Conservation (phyloP, 2,329 filamentous ascomycete genomes). For the Colletotrichum falcatum region DNA sequence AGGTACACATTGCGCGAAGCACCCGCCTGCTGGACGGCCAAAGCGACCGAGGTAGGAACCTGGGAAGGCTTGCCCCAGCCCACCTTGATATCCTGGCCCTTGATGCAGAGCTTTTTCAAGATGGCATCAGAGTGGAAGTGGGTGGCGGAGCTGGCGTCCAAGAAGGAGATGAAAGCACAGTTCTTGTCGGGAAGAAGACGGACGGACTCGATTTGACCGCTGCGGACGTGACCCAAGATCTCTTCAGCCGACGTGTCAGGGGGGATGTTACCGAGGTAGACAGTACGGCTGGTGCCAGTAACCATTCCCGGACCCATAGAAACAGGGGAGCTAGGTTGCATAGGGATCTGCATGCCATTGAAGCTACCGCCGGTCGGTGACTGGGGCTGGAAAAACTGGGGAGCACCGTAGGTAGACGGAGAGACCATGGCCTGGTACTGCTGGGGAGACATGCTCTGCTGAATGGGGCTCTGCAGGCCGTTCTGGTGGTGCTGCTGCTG, state of each 20-base stretch:
- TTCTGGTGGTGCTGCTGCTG: constrained; percentile 65
- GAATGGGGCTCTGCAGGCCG: constrained; percentile 79
- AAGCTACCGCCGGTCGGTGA: constrained; percentile 82
- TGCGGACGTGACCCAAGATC: constrained; percentile 94
- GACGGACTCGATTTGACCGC: constrained; percentile 99
- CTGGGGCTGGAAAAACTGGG: constrained; percentile 88
- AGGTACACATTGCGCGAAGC: constrained; percentile 98
- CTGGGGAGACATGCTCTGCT: constrained; percentile 82
- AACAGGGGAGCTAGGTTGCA: constrained; percentile 79
- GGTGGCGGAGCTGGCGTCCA: constrained; percentile 96
- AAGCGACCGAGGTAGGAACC: constrained; percentile 95
- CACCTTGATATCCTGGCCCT: constrained; percentile 99
- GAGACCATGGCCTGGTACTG: constrained; percentile 88
- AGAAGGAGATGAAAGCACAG: constrained; percentile 98
- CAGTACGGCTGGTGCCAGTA: constrained; percentile 92
- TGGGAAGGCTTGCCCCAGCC: constrained; percentile 99
- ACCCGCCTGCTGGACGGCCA: constrained; percentile 96
- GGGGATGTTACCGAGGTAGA: constrained; percentile 98
- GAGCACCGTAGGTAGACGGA: constrained; percentile 83
- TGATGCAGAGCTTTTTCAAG: constrained; percentile 98
- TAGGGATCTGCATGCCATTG: constrained; percentile 66
- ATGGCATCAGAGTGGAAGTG: constrained; percentile 99
- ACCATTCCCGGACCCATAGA: constrained; percentile 83
- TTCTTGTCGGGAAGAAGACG: constrained; percentile 98
- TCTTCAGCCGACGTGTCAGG: constrained; percentile 97